Percentiles rank a stretch among this genome's conserved stretches.
phyloP scores from a whole-genome alignment of 2,329 filamentous ascomycete genomes.

The Rhinocladiella mackenziei region DNA sequence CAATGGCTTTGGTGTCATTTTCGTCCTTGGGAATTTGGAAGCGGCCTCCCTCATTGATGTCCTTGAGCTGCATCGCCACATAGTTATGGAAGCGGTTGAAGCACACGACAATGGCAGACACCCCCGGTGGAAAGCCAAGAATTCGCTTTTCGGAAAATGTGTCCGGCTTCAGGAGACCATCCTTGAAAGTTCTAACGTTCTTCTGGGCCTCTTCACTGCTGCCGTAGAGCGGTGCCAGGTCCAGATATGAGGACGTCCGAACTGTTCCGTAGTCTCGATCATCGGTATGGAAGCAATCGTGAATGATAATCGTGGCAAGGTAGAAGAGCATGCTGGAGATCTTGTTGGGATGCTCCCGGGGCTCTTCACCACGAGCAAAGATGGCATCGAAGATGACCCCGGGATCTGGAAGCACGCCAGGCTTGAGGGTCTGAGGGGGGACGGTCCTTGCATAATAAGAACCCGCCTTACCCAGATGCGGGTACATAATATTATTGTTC shows the following conservation, averaged over 20 bases:
- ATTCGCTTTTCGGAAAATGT: slow-evolving; percentile 61
- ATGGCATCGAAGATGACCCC: slow-evolving; percentile 62
- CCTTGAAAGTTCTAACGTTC: slow-evolving; percentile 55
- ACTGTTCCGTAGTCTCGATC: slow-evolving; percentile 58
- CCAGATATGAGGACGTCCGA: slow-evolving; percentile 66
- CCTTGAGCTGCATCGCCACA: slow-evolving; percentile 55
- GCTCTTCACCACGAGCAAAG: slow-evolving; percentile 53
- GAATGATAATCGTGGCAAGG: slow-evolving; percentile 61
- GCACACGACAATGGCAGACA: slow-evolving; percentile 59
- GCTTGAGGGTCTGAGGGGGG: slow-evolving; percentile 50
- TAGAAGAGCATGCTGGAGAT: slow-evolving; percentile 70
- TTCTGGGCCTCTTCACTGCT: slow-evolving; percentile 57
- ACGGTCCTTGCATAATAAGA: slow-evolving; percentile 63
- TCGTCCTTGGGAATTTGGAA: slow-evolving; percentile 35
- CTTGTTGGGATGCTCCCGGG: slow-evolving; percentile 58
- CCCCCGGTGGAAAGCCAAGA: slow-evolving; percentile 60
- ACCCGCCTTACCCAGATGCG: slow-evolving; percentile 58
- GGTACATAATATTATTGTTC: slow-evolving; percentile 52
- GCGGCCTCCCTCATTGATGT: slow-evolving; percentile 61
- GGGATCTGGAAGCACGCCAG: slow-evolving; percentile 58
- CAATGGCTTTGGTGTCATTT: slow-evolving; percentile 36
- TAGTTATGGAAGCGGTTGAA: slow-evolving; percentile 66
- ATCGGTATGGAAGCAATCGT: slow-evolving; percentile 59
- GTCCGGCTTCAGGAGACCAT: slow-evolving; percentile 63
- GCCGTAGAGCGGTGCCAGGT: slow-evolving; percentile 66